Percentiles rank a stretch among this genome's conserved stretches.
phyloP scores from a whole-genome alignment of 2,329 filamentous ascomycete genomes.

The Conoideocrella luteorostrata region DNA sequence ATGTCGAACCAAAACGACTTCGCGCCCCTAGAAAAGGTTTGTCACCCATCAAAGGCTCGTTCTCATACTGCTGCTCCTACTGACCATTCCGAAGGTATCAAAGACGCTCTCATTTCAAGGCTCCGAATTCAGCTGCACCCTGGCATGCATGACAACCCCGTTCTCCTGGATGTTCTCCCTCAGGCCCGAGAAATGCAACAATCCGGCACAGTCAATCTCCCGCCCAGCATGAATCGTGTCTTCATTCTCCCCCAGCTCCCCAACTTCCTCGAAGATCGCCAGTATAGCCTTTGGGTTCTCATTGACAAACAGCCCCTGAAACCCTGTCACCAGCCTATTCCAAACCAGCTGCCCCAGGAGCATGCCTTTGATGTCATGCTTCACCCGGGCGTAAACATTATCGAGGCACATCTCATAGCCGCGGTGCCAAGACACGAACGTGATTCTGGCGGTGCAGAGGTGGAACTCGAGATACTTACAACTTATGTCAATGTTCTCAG shows the following conservation, averaged over 20 bases:
- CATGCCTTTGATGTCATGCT: constrained; percentile 72
- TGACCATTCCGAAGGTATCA: constrained; percentile 30
- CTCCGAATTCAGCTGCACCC: constrained; percentile 64
- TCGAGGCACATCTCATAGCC: constrained; percentile 73
- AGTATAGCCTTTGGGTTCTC: constrained; percentile 71
- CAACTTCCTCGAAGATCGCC: constrained; percentile 55
- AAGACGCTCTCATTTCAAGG: constrained; percentile 61
- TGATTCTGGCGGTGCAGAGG: constrained; percentile 50
- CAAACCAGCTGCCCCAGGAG: constrained; percentile 50
- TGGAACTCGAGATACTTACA: constrained; percentile 73
- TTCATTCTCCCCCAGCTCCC: constrained; percentile 64
- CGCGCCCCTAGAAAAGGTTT: constrained; percentile 38
- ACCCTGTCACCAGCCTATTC: constrained; percentile 38
- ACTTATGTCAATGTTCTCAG: constrained; percentile 69
- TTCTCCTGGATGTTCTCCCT: constrained; percentile 58
- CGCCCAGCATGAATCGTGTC: constrained; percentile 60
- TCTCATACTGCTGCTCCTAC: too few species aligned
- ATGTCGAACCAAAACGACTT: constrained; percentile 30
- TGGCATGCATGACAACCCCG: constrained; percentile 54
- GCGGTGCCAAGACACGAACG: constrained; percentile 57
- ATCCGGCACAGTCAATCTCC: constrained; percentile 65
- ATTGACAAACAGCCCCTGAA: constrained; percentile 61
- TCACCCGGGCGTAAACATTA: constrained; percentile 64
- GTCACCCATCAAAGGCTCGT: too few species aligned
- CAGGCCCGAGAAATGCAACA: constrained; percentile 62